Evolutionary conservation across 2,329 filamentous ascomycete genomes (phyloP).

Genomic region (Fusarium avenaceum): DNA sequence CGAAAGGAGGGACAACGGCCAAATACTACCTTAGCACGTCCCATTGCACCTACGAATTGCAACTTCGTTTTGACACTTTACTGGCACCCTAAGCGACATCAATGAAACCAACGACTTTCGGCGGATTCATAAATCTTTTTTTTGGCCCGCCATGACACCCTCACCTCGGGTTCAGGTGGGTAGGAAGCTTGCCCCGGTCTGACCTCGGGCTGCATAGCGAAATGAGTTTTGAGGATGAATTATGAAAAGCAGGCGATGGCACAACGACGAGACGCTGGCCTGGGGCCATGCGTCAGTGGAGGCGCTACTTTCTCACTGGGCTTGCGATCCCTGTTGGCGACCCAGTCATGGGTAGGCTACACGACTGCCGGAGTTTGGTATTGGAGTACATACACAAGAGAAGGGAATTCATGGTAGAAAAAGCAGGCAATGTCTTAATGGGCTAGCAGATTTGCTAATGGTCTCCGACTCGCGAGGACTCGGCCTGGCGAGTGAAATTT

Average conservation of each 20-base stretch:
- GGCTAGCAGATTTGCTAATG: slow-evolving; percentile 35
- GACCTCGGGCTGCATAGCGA: slow-evolving; percentile 28
- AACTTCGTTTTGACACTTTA: slow-evolving; percentile 22
- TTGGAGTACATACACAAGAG: slow-evolving; percentile 27
- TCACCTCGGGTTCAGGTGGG: slow-evolving; percentile 10
- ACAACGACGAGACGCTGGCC: slow-evolving; percentile 33
- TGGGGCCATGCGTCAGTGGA: slow-evolving; percentile 37
- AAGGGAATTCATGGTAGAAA: slow-evolving; percentile 33
- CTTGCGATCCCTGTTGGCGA: slow-evolving; percentile 43
- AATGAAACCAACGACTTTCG: slow-evolving; percentile 8
- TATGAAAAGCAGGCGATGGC: slow-evolving; percentile 30
- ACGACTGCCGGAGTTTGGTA: slow-evolving; percentile 34
- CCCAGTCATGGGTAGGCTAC: slow-evolving; percentile 33
- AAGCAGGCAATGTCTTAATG: slow-evolving; percentile 22
- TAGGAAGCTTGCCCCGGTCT: slow-evolving; percentile 19
- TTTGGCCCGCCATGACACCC: neutral
- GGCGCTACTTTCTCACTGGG: slow-evolving; percentile 49
- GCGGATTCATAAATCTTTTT: slow-evolving; percentile 6
- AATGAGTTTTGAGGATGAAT: slow-evolving; percentile 31
- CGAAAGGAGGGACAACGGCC: slow-evolving; percentile 25
- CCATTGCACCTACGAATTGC: slow-evolving; percentile 24
- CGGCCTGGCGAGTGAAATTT: slow-evolving; percentile 17
- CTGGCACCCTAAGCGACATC: slow-evolving; percentile 9
- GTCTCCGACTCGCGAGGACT: slow-evolving; percentile 31
- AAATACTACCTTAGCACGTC: slow-evolving; percentile 29